Conservation (phyloP, 768 basidiomycete genomes). For the Hebeloma cylindrosporum region DNA sequence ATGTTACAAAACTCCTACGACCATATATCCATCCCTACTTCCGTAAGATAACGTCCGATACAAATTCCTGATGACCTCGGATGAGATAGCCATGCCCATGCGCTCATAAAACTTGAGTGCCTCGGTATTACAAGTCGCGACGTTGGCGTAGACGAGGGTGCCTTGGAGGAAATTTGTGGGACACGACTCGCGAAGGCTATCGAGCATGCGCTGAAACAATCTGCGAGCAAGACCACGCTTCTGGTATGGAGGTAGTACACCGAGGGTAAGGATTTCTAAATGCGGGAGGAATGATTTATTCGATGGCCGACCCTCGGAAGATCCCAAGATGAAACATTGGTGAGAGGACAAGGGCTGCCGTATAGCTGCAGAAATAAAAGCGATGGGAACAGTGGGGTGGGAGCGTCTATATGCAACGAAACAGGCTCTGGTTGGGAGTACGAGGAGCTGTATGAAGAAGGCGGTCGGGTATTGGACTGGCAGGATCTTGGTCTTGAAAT, state of each 20-base stretch:
- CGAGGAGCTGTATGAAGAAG: conserved; percentile 48
- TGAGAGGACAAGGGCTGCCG: conserved; percentile 26
- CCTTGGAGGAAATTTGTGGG: conserved; percentile 21
- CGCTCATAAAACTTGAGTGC: conserved; percentile 44
- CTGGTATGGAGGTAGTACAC: conserved; percentile 47
- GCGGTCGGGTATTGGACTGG: conserved; percentile 42
- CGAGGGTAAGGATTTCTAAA: conserved; percentile 54
- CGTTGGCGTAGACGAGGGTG: conserved; percentile 41
- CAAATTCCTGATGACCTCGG: conserved; percentile 36
- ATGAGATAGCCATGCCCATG: conserved; percentile 39
- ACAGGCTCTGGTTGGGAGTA: conserved; percentile 40
- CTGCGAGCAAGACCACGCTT: conserved; percentile 43
- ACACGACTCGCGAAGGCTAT: conserved; percentile 30
- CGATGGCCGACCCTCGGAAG: conserved; percentile 14
- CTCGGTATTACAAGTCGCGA: conserved; percentile 41
- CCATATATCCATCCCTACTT: conserved; percentile 43
- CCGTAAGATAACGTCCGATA: conserved; percentile 37
- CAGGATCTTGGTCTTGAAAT: conserved; percentile 33
- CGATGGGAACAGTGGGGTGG: conserved; percentile 34
- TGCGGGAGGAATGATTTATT: conserved; percentile 27
- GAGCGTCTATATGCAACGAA: conserved; percentile 37
- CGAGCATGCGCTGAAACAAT: conserved; percentile 36
- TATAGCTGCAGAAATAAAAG: conserved; percentile 44
- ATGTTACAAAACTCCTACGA: conserved; percentile 34
- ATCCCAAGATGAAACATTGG: conserved; percentile 12